Evolutionary conservation across 2,329 filamentous ascomycete species (phyloP), one percentile per base, ranked within the genome.

Genomic region (Trichoderma endophyticum): DNA sequence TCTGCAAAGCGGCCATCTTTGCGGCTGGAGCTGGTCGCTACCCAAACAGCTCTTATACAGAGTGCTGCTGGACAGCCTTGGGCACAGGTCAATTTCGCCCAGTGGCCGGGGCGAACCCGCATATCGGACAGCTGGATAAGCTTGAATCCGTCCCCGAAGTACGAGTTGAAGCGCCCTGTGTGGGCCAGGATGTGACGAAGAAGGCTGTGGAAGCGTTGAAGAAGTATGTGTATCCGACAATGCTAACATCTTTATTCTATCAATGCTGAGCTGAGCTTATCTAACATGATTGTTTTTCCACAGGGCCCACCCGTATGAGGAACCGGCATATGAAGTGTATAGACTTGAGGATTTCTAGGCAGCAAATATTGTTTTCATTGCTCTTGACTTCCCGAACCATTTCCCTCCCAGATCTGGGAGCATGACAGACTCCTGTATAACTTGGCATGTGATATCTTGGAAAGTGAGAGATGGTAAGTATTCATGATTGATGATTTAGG

Each of bases 81-180:
- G 91, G 91, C 5, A 88, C 83, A 0, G 90, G 90, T 0, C 90
- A 93, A 77, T 93, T 93, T 79, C 86, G 88, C 0, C 90, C 91
- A 0, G 89, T 88, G 0, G 84, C 84, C 70, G 79, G 82, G 0
- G 89, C 91, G 1, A 90, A 90, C 62, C 91, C 91, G 3, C 81
- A 89, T 76, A 89, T 92, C 73, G 91, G 91, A 0, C 80, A 81
- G 11, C 81, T 84, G 1, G 89, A 90, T 0, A 79, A 82, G 54
- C 76, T 92, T 0, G 89, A 92, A 79, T 79, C 88, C 72, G 83
- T 88, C 0, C 83, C 86, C 4, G 91, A 93, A 79, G 83, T 87
- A 2, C 85, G 86, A 62, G 88, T 92, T 18, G 91, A 93, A 82
- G 87, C 87, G 1, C 77, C 92, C 3, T 90, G 89, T 77, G 75